A percentile compares a stretch with the other conserved stretches of the same genome.
Evolutionary conservation across 352 stramenopile genomes (phyloP).

Genomic region (Phytophthora tentaculata): DNA sequence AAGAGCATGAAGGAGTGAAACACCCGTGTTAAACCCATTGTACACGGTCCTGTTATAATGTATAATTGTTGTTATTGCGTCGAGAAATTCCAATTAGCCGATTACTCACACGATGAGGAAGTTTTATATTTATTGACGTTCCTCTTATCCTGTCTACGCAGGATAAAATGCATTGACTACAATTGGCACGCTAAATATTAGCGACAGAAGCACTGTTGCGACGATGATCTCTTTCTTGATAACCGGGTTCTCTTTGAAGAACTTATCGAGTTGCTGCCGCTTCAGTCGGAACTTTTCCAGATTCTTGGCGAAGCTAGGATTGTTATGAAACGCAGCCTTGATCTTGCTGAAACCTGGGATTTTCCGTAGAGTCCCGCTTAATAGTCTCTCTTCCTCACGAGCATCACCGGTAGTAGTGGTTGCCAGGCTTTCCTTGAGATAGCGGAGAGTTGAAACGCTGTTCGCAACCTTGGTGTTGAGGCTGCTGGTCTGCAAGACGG

Average conservation of each 20-base stretch:
- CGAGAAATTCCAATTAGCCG: too few species aligned
- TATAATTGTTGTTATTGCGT: too few species aligned
- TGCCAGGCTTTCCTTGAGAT: conserved; percentile 11
- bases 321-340: conserved; percentile 12
- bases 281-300: conserved; percentile 5
- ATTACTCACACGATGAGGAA: too few species aligned
- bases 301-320: conserved; percentile 1
- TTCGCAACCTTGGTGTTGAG: not conserved
- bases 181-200: conserved; percentile 16
- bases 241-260: conserved; percentile 26
- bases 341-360: not conserved
- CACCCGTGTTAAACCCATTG: too few species aligned
- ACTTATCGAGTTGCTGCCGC: conserved; percentile 1
- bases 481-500: not conserved
- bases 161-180: conserved; percentile 25
- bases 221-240: conserved; percentile 34
- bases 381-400: conserved; percentile 19
- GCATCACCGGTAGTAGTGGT: not conserved
- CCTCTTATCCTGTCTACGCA: not conserved
- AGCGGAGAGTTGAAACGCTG: not conserved
- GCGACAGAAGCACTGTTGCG: conserved; percentile 11
- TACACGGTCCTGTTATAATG: too few species aligned
- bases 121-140: not conserved
- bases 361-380: conserved; percentile 1
- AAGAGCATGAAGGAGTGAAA: too few species aligned